Evolutionary conservation across 257 asterid species (phyloP), one percentile per base, ranked within the genome.

Genomic region (Hygrophila difformis): DNA sequence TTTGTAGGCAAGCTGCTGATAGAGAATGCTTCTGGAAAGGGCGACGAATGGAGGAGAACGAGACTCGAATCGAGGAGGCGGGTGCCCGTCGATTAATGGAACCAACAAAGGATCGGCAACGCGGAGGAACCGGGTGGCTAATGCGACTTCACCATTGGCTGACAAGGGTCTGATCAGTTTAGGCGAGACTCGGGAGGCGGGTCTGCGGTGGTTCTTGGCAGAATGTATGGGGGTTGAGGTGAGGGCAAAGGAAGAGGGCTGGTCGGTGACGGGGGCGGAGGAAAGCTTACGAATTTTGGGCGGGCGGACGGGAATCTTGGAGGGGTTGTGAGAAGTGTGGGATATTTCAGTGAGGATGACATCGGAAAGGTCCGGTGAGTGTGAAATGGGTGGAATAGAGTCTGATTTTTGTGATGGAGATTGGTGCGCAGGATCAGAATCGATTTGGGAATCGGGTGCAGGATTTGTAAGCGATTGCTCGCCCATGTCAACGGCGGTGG

Each of bases 231-330:
- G 33, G 26, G 45, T 37, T 17, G 45, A 8, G 31, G 31, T 26
- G 8, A 3, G 31, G 31, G 31, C 31, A 26, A 0, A 8, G 31
- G 4, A 3, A 26, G 31, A 8, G 31, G n/a, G n/a, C n/a, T n/a
- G n/a, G n/a, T n/a, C n/a, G n/a, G n/a, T n/a, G n/a, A n/a, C n/a
- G 40, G 72, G 20, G 38, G 68, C 60, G 36, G 66, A 45, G 9
- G 88, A 87, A 10, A 88, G 94, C 47, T 79, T 84, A 11, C 97
- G 81, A 53, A 88, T 82, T 58, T 88, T 88, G 15, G 68, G 95
- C 44, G 97, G 97, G 28, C 96, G 94, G 64, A 89, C 84, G 42
- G 96, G 97, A 39, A 85, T 89, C 70, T 89, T 85, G 55, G 96
- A 79, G 35, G 96, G 87, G 59, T 81, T 77, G 34, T 80, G 69